Evolutionary conservation across 345 rosid genomes (phyloP), one percentile per base, ranked within the genome.

Genomic region (Hypericum androsaemum): DNA sequence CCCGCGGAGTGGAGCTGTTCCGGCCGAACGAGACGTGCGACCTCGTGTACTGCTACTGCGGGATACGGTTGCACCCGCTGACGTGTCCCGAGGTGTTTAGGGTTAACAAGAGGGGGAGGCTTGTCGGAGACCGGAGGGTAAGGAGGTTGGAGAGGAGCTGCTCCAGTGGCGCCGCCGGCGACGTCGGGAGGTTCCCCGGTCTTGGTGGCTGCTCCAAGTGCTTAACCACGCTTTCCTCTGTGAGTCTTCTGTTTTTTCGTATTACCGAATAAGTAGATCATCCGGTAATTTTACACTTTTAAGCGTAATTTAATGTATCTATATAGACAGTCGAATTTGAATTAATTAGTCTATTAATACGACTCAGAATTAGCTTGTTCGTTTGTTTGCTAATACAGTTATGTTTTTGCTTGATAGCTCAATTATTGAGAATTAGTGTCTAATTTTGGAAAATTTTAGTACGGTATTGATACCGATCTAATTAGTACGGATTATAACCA

Each of bases 1-100:
- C 65, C 60, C 77, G 66, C 69, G 98, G 96, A 38, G 71, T 90
- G 0, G 80, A 73, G 64, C 58, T 90, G 38, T 63, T 63, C 0
- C 66, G 62, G 43, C 92, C 88, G 0, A 87, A 87, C 53, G 89
- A 84, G 74, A 82, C 95, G 0, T 90, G 98, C 61, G 98, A 85
- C 68, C 61, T 78, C 15, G 89, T 87, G 22, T 88, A 74, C 64
- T 90, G 98, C 61, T 90, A 79, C 54, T 90, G 96, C 36, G 96
- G 95, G 37, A 87, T 90, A 36, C 60, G 98, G 55, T 64, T 90
- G 64, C 98, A 84, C 63, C 83, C 81, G 0, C 60, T 82, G 61
- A 87, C 68, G 56, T 87, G 96, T 41, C 77, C 89, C 0, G 90
- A 73, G 7, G 84, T 89, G 9, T 89, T 89, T 71, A 66, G 67